phyloP scores from a whole-genome alignment of 1,284 basidiomycete species.

The Coniferiporia weirii region DNA sequence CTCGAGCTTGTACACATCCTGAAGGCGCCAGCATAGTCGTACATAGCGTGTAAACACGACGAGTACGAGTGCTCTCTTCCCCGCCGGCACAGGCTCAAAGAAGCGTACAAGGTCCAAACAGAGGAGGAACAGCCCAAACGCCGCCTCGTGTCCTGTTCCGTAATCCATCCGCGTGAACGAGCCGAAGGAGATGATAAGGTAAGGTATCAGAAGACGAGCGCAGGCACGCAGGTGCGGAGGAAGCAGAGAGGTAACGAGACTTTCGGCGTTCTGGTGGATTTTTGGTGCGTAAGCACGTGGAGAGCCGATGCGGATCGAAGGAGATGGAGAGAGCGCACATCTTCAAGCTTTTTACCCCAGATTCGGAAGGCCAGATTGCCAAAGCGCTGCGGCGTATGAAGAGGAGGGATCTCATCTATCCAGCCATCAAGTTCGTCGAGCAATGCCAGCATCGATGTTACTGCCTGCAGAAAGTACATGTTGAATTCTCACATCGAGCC shows the following conservation, averaged over 20 bases:
- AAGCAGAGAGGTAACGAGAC: constrained; percentile 50
- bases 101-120: constrained; percentile 62
- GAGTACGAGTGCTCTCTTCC: constrained; percentile 64
- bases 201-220: constrained; percentile 63
- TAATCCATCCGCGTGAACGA: constrained; percentile 93
- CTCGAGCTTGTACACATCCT: constrained; percentile 88
- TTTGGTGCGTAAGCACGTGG: not conserved
- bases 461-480: constrained; percentile 34
- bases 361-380: constrained; percentile 91
- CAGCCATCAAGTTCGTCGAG: constrained; percentile 71
- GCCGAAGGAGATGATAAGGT: constrained; percentile 84
- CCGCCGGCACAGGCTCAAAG: constrained; percentile 44
- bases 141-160: constrained; percentile 92
- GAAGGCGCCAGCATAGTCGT: constrained; percentile 78
- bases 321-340: constrained; percentile 43
- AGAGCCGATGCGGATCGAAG: constrained; percentile 7
- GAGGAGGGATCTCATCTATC: constrained; percentile 81
- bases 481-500: not conserved
- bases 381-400: constrained; percentile 83
- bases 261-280: constrained; percentile 49
- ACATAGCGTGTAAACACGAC: constrained; percentile 73
- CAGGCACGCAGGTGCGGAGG: constrained; percentile 40
- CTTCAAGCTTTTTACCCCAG: constrained; percentile 79
- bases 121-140: constrained; percentile 78
- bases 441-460: constrained; percentile 45